Evolutionary conservation across 305 asterid genomes (phyloP), one percentile per base, ranked within the genome.

Genomic region (Rubia tinctorum): DNA sequence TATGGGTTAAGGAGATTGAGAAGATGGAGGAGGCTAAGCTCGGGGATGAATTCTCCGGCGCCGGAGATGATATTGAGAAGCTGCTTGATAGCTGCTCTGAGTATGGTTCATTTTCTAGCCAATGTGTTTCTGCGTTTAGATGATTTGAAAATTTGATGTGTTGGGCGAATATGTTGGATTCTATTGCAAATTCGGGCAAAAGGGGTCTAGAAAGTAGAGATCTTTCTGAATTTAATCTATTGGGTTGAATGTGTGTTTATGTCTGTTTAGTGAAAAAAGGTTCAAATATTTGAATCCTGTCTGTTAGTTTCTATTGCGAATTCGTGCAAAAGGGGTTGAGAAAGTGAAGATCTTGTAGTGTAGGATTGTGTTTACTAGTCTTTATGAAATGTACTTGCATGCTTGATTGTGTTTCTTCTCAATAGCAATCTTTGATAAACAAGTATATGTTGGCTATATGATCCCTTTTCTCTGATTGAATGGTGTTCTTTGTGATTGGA

Each of bases 1-100:
- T 93, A 39, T 91, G 98, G 98, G 85, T 80, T 80, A 90, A 91
- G 82, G 97, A 88, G 86, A 90, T 93, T 85, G 97, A 93, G 86
- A 93, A 88, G 80, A 43, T 85, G 87, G 96, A 91, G 86, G 98
- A 90, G 78, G 91, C 90, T 40, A 88, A 88, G 73, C 82, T 93
- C 82, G 96, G 94, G 47, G 83, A 82, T 68, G 78, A 87, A 49
- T 13, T 80, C 77, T 78, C 82, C 25, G 78, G 77, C 18, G 87
- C 66, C 66, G 82, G 78, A 30, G 88, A 87, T 69, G 95, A 88
- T 75, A 89, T 91, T 59, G 96, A 93, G 55, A 93, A 87, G 75
- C 78, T 93, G 86, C 95, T 93, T 14, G 89, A 87, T 77, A 85
- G 88, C 67, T 91, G 91, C 76, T 88, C 96, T 51, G 96, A 55